A percentile compares a stretch with the other conserved stretches of the same genome.
These are phyloP conservation scores for Poa pratensis DNA, from an alignment of 176 grass and related monocot species.

Conservation along the genomic window DNA sequence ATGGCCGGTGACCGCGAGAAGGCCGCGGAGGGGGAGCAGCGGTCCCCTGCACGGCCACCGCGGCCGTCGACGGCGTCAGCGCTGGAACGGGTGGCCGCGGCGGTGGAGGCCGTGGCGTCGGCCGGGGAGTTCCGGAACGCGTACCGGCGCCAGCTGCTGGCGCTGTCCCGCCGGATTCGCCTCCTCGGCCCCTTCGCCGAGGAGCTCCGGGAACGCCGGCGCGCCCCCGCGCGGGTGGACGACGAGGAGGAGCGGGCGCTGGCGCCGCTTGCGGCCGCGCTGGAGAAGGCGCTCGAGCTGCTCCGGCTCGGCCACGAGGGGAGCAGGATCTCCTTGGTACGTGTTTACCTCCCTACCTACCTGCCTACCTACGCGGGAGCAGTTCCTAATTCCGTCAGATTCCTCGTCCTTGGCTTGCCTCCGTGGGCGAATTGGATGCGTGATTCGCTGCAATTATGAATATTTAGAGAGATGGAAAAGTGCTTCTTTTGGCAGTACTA, in stretches of 20 bases:
- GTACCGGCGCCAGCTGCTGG: conserved; percentile 72
- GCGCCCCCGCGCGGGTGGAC: not conserved
- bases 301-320: conserved; percentile 62
- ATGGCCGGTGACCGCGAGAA: conserved; percentile 48
- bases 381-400: not conserved
- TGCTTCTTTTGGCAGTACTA: not conserved
- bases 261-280: conserved; percentile 53
- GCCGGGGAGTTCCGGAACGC: conserved; percentile 67
- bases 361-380: not conserved
- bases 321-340: conserved; percentile 88
- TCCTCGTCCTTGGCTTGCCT: not conserved
- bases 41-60: not conserved
- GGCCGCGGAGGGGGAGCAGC: not conserved
- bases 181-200: conserved; percentile 82
- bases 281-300: conserved; percentile 56
- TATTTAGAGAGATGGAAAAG: not conserved
- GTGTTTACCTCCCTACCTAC: not conserved
- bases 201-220: conserved; percentile 66
- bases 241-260: conserved; percentile 43
- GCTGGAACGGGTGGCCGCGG: conserved; percentile 28
- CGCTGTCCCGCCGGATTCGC: conserved; percentile 67
- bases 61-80: not conserved
- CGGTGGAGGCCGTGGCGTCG: conserved; percentile 41
- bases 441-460: not conserved
- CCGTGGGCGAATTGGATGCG: not conserved